A percentile compares a stretch with the other conserved stretches of the same genome.
Conservation (phyloP, 176 grass and related monocot genomes). For the Areca catechu region DNA sequence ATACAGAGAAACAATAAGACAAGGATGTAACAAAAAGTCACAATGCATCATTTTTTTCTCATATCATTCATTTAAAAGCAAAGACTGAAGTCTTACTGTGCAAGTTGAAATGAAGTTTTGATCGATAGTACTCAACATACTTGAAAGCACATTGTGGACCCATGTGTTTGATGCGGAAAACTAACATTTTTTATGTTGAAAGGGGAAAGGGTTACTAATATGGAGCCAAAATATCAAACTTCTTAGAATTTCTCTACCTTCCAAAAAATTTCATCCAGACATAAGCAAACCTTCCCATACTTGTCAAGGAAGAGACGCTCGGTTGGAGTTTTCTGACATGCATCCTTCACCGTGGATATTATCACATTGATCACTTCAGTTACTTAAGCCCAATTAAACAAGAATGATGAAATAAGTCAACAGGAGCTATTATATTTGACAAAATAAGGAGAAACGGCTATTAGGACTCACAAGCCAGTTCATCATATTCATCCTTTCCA, state of each 20-base stretch:
- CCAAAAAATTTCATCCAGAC: slow-evolving; percentile 91
- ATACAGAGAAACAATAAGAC: too few relatives aligned
- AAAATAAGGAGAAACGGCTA: not conserved
- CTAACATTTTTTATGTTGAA: not conserved
- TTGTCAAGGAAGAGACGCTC: slow-evolving; percentile 90
- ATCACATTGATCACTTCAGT: slow-evolving; percentile 78
- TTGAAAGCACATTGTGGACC: too few relatives aligned
- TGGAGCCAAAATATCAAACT: too few relatives aligned
- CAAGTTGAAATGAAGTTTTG: too few relatives aligned
- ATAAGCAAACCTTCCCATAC: slow-evolving; percentile 83
- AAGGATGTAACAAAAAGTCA: too few relatives aligned
- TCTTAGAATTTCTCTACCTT: slow-evolving; percentile 29
- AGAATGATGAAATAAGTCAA: too few relatives aligned
- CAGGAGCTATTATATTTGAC: too few relatives aligned
- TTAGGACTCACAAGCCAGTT: slow-evolving; percentile 73
- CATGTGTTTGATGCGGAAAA: not conserved
- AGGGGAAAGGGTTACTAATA: not conserved
- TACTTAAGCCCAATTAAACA: slow-evolving; percentile 34
- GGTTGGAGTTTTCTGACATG: slow-evolving; percentile 62
- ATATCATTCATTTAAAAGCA: too few relatives aligned
- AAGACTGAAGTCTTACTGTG: too few relatives aligned
- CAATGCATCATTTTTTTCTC: too few relatives aligned
- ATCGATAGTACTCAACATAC: too few relatives aligned
- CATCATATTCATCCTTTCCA: slow-evolving; percentile 98
- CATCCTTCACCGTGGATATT: slow-evolving; percentile 90